Evolutionary conservation across 441 rosid species (phyloP), one percentile per base, ranked within the genome.

Genomic region (Mallotus japonicus): DNA sequence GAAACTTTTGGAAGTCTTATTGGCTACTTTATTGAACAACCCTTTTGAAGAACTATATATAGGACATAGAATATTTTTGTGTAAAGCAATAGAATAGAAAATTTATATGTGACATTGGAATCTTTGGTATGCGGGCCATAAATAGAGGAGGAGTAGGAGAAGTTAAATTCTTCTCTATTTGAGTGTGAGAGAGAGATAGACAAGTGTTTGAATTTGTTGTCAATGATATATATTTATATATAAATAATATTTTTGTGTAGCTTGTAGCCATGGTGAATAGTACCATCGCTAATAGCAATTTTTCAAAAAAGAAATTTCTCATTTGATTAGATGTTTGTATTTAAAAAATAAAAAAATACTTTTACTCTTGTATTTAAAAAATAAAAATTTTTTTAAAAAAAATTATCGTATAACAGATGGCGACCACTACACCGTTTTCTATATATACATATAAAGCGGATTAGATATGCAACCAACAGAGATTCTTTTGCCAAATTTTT

Each of bases 131-230:
- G 59, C 62, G 79, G 77, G 66, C 19, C 71, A 60, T 32, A 10
- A 16, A 37, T 37, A 63, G 76, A 28, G 32, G 2, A 28, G 69
- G 76, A 65, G 74, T 74, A 65, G 75, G 62, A 53, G 65, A 71
- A 71, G 56, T 71, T 59, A 54, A 65, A 71, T 70, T 56, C 11
- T 17, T 24, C 49, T 14, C 14, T 17, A 3, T 7, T 3, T 16
- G 6, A 13, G 12, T 0, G 17, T 28, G 60, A 28, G 59, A 65
- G 65, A 20, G 7, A 32, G 67, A 50, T 28, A 24, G 28, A 24
- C 1, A 1, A 28, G 49, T 16, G 44, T 47, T 62, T 77, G 78
- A 67, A 70, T 28, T 66, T 76, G 46, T 34, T 13, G 20, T 0
- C 13, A 59, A 59, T 59, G 40, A 9, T 58, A 57, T 50, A 56